A percentile compares a stretch with the other conserved stretches of the same genome.
phyloP scores from a whole-genome alignment of 345 rosid species.

The Brassica cretica region DNA sequence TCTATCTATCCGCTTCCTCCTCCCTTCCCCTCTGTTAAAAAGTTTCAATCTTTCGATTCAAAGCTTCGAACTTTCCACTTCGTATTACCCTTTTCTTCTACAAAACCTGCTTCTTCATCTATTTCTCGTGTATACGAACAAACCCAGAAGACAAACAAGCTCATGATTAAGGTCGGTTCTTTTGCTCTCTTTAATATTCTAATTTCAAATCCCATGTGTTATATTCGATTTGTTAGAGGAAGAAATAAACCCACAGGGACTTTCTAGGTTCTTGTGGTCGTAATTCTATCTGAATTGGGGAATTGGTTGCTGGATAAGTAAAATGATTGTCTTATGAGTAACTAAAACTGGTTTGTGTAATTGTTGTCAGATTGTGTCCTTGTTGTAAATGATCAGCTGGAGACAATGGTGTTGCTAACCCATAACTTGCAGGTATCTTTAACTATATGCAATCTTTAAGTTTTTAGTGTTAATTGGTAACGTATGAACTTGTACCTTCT shows the following conservation, averaged over 20 bases:
- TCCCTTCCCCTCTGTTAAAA: neutral
- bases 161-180: constrained; percentile 42
- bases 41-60: constrained; percentile 23
- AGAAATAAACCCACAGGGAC: neutral
- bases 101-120: too few relatives aligned
- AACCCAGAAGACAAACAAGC: constrained; percentile 27
- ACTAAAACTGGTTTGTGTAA: constrained; percentile 15
- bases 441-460: neutral
- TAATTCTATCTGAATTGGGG: neutral
- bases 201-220: neutral
- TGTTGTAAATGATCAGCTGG: constrained; percentile 64
- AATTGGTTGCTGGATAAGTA: neutral
- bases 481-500: too few relatives aligned
- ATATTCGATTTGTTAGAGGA: neutral
- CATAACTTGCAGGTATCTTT: constrained; percentile 76
- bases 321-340: neutral
- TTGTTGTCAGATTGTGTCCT: neutral
- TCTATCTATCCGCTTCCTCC: constrained; percentile 32
- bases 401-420: constrained; percentile 85
- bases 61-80: neutral
- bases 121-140: constrained; percentile 5
- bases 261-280: neutral
- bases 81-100: too few relatives aligned
- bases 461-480: neutral
- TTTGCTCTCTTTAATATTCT: neutral